These are phyloP conservation scores for Scalesia atractyloides DNA, from an alignment of 129 eudicot species.

Conservation along the genomic window DNA sequence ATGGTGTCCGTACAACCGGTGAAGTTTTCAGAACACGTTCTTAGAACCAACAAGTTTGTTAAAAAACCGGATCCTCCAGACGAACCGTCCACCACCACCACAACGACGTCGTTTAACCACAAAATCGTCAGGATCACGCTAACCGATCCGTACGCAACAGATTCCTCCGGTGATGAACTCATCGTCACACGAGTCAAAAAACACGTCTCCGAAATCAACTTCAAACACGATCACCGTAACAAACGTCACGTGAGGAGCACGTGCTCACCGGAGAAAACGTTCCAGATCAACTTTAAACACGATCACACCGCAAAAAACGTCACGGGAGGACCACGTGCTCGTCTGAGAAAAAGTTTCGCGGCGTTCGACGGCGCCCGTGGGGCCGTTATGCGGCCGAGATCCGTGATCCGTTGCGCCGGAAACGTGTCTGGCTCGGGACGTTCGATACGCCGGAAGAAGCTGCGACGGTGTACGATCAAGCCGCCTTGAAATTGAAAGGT, in stretches of 20 bases:
- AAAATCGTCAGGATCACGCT: constrained; percentile 47
- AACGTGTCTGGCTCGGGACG: constrained; percentile 68
- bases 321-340: constrained; percentile 8
- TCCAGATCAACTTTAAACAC: constrained; percentile 24
- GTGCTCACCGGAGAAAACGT: too few relatives aligned
- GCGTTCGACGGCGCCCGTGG: constrained; percentile 66
- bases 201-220: constrained; percentile 43
- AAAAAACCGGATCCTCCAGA: not conserved
- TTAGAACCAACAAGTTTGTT: constrained; percentile 35
- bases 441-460: constrained; percentile 68
- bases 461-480: constrained; percentile 59
- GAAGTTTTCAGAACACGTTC: constrained; percentile 47
- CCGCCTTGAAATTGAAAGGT: constrained; percentile 58
- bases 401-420: constrained; percentile 54
- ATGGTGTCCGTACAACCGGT: constrained; percentile 26
- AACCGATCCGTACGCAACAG: constrained; percentile 64
- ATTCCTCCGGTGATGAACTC: constrained; percentile 55
- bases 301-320: constrained; percentile 6
- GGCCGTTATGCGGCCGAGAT: constrained; percentile 78
- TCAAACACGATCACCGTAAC: constrained; percentile 11
- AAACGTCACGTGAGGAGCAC: constrained; percentile 5
- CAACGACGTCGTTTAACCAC: constrained; percentile 13
- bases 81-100: constrained; percentile 1
- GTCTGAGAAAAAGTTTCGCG: constrained; percentile 46
- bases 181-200: constrained; percentile 41